Evolutionary conservation across 306 rosid species (phyloP), one percentile per base, ranked within the genome.

Genomic region (Fragaria vesca): DNA sequence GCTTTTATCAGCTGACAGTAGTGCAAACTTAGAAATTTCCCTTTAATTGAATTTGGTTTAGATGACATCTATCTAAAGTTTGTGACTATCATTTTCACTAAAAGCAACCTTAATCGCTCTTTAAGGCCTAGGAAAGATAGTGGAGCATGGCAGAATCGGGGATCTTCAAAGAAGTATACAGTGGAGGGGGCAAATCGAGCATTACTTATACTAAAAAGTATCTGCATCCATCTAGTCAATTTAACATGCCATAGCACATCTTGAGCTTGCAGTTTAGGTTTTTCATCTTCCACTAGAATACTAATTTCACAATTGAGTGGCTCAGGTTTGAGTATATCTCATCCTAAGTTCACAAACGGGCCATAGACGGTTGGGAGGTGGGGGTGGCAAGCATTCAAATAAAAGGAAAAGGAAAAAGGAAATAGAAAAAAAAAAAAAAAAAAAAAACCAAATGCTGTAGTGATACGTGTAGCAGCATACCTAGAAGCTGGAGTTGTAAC

Each of bases 401-500:
- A 2, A 3, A 73, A 12, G 13, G 2, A 2, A 3, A 73, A 12
- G 13, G 2, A 13, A 18, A 8, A 8, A 1, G 24, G 4, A 20
- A 18, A 30, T 0, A 42, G 5, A 3, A 4, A 0, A 16, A 5
- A 0, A 52, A 6, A 18, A 51, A 1, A 34, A 34, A 3, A 3
- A 4, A 38, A 32, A 32, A 32, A 32, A 0, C 36, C 36, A 70
- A n/a, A n/a, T 63, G 5, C 34, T 12, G 9, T 28, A 38, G 15
- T 63, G 12, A 46, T 9, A 55, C 24, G 70, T 30, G 16, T 71
- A 20, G 69, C 78, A 86, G 83, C 85, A 82, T 92, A 92, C 98
- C 97, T 89, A 84, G 97, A 89, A 86, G 98, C 97, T 62, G 97
- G 97, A 78, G 95, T 89, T 70, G 90, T 88, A 81, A 84, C 86